These are phyloP conservation scores for Coprinopsis sp. DNA, from an alignment of 768 basidiomycete species.

Conservation along the genomic window DNA sequence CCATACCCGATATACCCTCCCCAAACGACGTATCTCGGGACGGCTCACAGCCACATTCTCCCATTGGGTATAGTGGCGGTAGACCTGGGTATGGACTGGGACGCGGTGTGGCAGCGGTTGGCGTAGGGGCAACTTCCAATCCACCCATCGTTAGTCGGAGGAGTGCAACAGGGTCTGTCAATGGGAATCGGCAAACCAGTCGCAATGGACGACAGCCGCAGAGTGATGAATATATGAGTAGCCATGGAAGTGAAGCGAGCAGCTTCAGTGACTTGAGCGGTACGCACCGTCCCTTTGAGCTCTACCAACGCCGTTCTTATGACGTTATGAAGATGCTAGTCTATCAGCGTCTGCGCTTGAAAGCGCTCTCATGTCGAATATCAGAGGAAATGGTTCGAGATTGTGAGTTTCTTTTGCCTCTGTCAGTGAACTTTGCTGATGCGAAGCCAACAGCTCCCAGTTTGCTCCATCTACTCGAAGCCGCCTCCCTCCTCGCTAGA, in stretches of 20 bases:
- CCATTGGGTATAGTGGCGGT: no score
- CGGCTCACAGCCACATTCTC: conserved; percentile 51
- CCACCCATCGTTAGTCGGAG: conserved; percentile 56
- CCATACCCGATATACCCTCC: conserved; percentile 79
- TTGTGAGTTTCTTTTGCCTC: conserved; percentile 50
- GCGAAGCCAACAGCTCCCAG: neutral
- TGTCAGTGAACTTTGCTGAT: neutral
- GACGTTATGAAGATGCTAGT: conserved; percentile 50
- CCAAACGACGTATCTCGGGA: conserved; percentile 55
- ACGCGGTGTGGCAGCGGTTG: no score
- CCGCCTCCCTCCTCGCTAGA: neutral
- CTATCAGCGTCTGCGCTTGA: conserved; percentile 76
- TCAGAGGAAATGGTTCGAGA: conserved; percentile 59
- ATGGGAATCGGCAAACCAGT: no score
- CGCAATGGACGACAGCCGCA: no score
- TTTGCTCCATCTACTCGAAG: neutral
- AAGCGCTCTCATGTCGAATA: conserved; percentile 75
- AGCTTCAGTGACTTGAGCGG: conserved; percentile 87
- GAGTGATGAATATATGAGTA: conserved; percentile 53
- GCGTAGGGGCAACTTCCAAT: conserved; percentile 62
- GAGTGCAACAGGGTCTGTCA: conserved; percentile 47
- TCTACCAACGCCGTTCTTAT: neutral
- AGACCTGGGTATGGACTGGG: no score
- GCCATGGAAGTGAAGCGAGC: conserved; percentile 68
- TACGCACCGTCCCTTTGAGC: conserved; percentile 27